Evolutionary conservation across 1,139 yeast genomes (phyloP).

Genomic region (Geotrichum phurueaensis): DNA sequence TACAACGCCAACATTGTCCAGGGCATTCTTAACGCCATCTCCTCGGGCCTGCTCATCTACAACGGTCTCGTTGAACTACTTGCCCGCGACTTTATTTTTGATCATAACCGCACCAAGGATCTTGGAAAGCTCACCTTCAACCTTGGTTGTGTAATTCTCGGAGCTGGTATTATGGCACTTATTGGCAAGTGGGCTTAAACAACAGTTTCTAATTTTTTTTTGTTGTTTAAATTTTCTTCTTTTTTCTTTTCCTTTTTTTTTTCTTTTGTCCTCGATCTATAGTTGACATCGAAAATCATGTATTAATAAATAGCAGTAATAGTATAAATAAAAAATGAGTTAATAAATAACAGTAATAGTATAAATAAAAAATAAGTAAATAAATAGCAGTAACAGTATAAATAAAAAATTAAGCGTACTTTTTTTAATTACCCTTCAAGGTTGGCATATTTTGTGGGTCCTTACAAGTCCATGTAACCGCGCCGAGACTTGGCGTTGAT

Average conservation of each 20-base stretch:
- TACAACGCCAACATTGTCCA: conserved; percentile 60
- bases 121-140: conserved; percentile 33
- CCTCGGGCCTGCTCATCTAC: conserved; percentile 75
- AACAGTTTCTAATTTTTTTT: conserved; percentile 5
- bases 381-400: not conserved
- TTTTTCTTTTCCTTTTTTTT: not conserved
- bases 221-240: not conserved
- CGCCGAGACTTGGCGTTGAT: conserved; percentile 18
- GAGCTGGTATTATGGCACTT: conserved; percentile 80
- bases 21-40: conserved; percentile 78
- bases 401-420: not conserved
- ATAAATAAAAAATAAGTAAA: too few species aligned
- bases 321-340: not conserved
- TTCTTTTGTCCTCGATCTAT: not conserved
- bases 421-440: not conserved
- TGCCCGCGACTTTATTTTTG: conserved; percentile 76
- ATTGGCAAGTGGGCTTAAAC: conserved; percentile 78
- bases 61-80: conserved; percentile 77
- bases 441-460: too few species aligned
- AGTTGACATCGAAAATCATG: too few species aligned
- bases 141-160: conserved; percentile 35
- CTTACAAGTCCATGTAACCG: conserved; percentile 15
- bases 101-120: conserved; percentile 30
- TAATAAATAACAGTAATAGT: not conserved
- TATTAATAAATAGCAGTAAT: too few species aligned